Conservation (phyloP, 352 stramenopile species). For the Globisporangium uncinulatum region DNA sequence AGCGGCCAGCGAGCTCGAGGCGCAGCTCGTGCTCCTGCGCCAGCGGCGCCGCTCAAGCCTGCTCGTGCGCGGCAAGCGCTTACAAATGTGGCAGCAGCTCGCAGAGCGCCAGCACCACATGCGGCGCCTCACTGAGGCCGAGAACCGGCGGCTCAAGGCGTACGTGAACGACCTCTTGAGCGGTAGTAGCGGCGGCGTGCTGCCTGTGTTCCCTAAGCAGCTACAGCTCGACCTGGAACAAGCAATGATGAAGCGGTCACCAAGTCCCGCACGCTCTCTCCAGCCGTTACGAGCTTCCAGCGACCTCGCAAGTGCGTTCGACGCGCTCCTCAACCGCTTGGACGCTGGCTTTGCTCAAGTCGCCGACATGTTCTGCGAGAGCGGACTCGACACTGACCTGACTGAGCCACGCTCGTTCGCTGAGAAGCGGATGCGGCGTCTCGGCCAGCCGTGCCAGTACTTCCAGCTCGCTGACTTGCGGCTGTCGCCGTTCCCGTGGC, state of each 20-base stretch:
- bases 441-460: background rate
- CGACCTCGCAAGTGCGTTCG: background rate
- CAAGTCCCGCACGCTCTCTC: background rate
- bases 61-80: conserved; percentile 3
- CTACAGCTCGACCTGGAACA: conserved; percentile 1
- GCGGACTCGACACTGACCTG: conserved; percentile 5
- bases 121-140: conserved; percentile 1
- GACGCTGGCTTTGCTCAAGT: conserved; percentile 3
- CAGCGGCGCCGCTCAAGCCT: conserved; percentile 1
- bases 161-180: background rate
- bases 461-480: conserved; percentile 9
- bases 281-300: background rate
- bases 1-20: conserved; percentile 1
- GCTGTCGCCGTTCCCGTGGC: conserved; percentile 4
- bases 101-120: conserved; percentile 1
- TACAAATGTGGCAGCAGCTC: conserved; percentile 8
- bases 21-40: conserved; percentile 1
- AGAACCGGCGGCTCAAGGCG: conserved; percentile 8
- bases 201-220: background rate
- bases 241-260: too few relatives aligned
- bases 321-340: conserved; percentile 1
- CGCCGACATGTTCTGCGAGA: conserved; percentile 7
- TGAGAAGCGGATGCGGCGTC: conserved; percentile 5
- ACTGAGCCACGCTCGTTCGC: conserved; percentile 9
- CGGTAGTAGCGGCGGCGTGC: background rate